phyloP scores from a whole-genome alignment of 2,329 filamentous ascomycete species.

The Nemania sp. region DNA sequence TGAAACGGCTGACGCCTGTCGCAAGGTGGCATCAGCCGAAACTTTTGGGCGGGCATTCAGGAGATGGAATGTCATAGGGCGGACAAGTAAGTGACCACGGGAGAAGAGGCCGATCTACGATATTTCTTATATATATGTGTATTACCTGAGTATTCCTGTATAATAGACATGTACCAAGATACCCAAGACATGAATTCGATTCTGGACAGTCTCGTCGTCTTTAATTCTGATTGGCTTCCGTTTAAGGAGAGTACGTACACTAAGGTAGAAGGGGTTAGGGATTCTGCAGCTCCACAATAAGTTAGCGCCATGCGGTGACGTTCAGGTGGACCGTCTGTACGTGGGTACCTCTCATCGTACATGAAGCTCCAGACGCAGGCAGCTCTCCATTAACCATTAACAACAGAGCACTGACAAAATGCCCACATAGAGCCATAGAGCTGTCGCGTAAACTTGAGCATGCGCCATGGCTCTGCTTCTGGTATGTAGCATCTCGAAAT shows the following conservation, averaged over 20 bases:
- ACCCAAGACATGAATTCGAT: background rate
- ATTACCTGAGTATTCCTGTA: background rate
- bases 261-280: background rate
- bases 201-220: background rate
- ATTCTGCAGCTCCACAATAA: constrained; percentile 14
- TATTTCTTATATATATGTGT: background rate
- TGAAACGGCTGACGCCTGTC: constrained; percentile 5
- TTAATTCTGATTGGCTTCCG: background rate
- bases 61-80: constrained; percentile 29
- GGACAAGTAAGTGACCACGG: background rate
- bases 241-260: too few relatives aligned
- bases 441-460: constrained; percentile 28
- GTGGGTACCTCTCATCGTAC: constrained; percentile 1
- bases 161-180: background rate
- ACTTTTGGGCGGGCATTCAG: constrained; percentile 35
- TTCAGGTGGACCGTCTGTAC: constrained; percentile 23
- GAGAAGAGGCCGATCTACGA: background rate
- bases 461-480: constrained; percentile 43
- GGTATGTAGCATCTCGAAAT: constrained; percentile 28
- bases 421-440: constrained; percentile 33
- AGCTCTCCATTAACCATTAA: constrained; percentile 13
- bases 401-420: constrained; percentile 17
- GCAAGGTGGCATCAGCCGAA: constrained; percentile 6
- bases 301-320: constrained; percentile 34
- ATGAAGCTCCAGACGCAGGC: constrained; percentile 6